Percentiles rank a stretch among this genome's conserved stretches.
These are phyloP conservation scores for Corymbia calophylla DNA, from an alignment of 441 rosid genomes.

Conservation along the genomic window DNA sequence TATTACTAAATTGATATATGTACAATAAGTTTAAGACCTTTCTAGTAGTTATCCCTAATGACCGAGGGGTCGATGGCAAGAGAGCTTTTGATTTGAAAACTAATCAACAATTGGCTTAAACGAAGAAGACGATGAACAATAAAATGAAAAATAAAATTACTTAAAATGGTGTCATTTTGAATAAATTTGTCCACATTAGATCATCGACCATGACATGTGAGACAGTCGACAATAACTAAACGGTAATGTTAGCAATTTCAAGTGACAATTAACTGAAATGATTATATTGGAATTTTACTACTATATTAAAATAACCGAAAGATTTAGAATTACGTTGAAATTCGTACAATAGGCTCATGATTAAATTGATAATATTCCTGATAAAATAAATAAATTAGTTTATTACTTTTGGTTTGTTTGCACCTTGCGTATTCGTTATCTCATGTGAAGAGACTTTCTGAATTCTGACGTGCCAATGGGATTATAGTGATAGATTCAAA, in stretches of 20 bases:
- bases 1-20: too few species aligned
- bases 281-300: not conserved
- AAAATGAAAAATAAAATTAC: not conserved
- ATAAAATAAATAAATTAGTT: not conserved
- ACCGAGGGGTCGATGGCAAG: not conserved
- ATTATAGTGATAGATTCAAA: not conserved
- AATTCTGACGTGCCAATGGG: not conserved
- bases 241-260: not conserved
- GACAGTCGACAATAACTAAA: fast-evolving
- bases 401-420: not conserved
- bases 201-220: fast-evolving
- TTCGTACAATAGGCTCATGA: not conserved
- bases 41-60: not conserved
- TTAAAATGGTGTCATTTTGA: not conserved
- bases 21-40: too few species aligned
- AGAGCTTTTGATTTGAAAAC: not conserved
- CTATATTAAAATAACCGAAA: not conserved
- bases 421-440: not conserved
- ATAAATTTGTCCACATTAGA: not conserved
- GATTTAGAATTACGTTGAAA: not conserved
- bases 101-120: not conserved
- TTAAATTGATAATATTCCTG: not conserved
- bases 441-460: not conserved
- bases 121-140: not conserved
- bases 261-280: fast-evolving